Percentiles rank a stretch among this genome's conserved stretches.
Evolutionary conservation across 2,329 filamentous ascomycete species (phyloP).

Genomic region (Penicillium frequentans): DNA sequence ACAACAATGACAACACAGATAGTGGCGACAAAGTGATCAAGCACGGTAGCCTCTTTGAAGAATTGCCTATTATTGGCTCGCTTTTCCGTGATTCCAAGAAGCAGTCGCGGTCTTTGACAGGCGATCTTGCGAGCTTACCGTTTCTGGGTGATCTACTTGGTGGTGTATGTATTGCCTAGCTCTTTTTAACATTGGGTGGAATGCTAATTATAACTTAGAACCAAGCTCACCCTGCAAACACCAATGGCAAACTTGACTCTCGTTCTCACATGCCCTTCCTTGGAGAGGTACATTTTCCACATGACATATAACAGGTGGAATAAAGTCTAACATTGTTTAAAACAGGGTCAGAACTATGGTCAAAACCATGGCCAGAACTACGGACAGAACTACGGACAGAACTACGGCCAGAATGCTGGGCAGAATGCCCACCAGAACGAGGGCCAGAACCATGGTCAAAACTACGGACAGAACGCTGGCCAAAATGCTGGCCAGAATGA

Average conservation of each 20-base stretch:
- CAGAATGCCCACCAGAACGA: conserved; percentile 5
- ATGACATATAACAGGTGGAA: neutral
- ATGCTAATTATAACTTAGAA: conserved; percentile 1
- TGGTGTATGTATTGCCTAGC: conserved; percentile 10
- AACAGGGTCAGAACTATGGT: neutral
- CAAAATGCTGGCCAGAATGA: conserved; percentile 2
- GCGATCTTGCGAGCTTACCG: conserved; percentile 13
- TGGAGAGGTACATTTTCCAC: conserved; percentile 1
- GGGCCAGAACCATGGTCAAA: conserved; percentile 8
- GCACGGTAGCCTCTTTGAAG: conserved; percentile 7
- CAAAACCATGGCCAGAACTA: neutral
- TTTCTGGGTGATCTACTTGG: conserved; percentile 14
- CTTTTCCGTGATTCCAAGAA: neutral
- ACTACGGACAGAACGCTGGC: neutral
- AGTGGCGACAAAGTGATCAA: neutral
- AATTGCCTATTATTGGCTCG: neutral
- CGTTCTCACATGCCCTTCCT: neutral
- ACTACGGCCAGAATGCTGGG: conserved; percentile 4
- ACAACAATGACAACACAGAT: neutral
- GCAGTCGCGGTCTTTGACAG: conserved; percentile 14
- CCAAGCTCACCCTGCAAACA: conserved; percentile 8
- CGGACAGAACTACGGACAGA: conserved; percentile 4
- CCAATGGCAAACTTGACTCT: neutral
- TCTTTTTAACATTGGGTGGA: neutral
- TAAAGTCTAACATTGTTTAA: neutral